Conservation (phyloP, 192 early-diverging fungal species). For the Backusella parvicylindrica region DNA sequence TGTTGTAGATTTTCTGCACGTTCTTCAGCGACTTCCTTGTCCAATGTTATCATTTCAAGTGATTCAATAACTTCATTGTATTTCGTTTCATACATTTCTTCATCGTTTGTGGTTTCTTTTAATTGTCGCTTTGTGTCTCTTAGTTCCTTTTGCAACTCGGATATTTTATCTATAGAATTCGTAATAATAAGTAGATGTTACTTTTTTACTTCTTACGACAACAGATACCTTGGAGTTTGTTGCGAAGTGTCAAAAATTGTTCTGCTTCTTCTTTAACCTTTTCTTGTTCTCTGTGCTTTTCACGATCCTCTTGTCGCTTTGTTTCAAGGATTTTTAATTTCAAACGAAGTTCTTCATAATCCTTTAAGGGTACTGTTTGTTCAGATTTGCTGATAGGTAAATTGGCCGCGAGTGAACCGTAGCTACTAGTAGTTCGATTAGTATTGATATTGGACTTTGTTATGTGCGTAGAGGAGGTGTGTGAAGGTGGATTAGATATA, state of each 20-base stretch:
- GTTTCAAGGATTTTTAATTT: slow-evolving; percentile 76
- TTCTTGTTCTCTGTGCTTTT: slow-evolving; percentile 71
- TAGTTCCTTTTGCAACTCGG: slow-evolving; percentile 69
- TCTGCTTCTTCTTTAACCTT: slow-evolving; percentile 67
- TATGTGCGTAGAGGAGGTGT: background rate
- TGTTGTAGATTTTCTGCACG: slow-evolving; percentile 72
- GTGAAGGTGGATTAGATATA: slow-evolving; percentile 2
- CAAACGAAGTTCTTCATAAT: slow-evolving; percentile 76
- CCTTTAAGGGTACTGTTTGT: slow-evolving; percentile 52
- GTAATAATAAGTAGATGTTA: background rate
- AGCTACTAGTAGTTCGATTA: background rate
- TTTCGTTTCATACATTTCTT: slow-evolving; percentile 62
- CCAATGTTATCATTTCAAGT: slow-evolving; percentile 82
- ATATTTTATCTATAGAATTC: slow-evolving; percentile 49
- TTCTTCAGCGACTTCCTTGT: slow-evolving; percentile 92
- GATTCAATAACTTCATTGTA: slow-evolving; percentile 69
- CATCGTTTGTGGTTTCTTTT: slow-evolving; percentile 55
- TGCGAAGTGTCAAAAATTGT: slow-evolving; percentile 57
- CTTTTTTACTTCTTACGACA: background rate
- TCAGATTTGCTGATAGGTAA: slow-evolving; percentile 25
- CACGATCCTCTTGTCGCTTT: slow-evolving; percentile 79
- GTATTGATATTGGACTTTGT: background rate
- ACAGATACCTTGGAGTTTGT: slow-evolving; percentile 55
- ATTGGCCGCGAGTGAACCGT: slow-evolving; percentile 7
- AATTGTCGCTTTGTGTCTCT: slow-evolving; percentile 56